Base-by-base conservation (phyloP, 2,329 filamentous ascomycete genomes). In the Delphinella strobiligena region DNA sequence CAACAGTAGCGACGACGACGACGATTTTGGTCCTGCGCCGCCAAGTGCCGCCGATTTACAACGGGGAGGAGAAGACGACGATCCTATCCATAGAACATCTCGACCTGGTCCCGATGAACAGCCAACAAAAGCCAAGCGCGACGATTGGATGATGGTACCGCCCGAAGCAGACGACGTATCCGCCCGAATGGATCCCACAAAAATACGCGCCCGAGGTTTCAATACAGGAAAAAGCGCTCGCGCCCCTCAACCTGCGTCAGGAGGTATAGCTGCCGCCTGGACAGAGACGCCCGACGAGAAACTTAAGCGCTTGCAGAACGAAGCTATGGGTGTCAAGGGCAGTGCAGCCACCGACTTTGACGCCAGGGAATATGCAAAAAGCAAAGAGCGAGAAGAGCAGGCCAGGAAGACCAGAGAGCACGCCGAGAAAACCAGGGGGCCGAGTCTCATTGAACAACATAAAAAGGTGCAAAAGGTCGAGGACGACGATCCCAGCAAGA, bases 261-360 rank as follows among this genome's bases (percentile, higher is more conserved):
- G 38, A 22, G 56, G 53, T 7, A 58, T 59, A 14, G 62, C 56
- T 10, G 77, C 75, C 16, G 76, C 89, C 32, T 96, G 89, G 89
- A 88, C 85, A 1, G 89, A 96, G 60, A 94, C 86, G 7, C 83
- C 86, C 0, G 83, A 89, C 56, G 75, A 95, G 61, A 93, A 93
- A 59, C 75, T 83, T 42, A 79, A 81, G 59, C 72, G 85, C 30
- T 62, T 95, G 16, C 79, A 82, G 50, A 78, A 93, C 56, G 77
- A 91, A 38, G 82, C 93, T 9, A 72, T 95, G 49, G 42, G 37
- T 24, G 41, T 38, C 2, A 43, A 39, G 41, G 31, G 35, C 8
- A 24, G 16, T 8, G n/a, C 31, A n/a, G 33, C 44, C 3, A 16
- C 14, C 3, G 31, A 31, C 8, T 12, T 35, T 5, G 44, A 43